These are phyloP conservation scores for Saccharomycopsis microspora DNA, from an alignment of 805 yeast species.

Conservation along the genomic window DNA sequence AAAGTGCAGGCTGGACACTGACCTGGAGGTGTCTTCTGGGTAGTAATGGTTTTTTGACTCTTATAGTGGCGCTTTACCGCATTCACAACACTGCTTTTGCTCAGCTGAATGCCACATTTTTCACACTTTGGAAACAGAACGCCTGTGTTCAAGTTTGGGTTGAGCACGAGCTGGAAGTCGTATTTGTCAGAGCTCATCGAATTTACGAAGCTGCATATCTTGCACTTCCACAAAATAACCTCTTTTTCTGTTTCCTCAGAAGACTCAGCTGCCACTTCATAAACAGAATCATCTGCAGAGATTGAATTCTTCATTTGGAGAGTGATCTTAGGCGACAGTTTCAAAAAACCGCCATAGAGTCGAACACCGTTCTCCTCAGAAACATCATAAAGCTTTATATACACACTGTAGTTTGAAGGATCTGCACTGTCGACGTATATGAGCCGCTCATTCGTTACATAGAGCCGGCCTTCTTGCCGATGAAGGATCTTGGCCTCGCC, in stretches of 20 bases:
- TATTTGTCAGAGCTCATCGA: slow-evolving; percentile 23
- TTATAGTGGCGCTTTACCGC: slow-evolving; percentile 19
- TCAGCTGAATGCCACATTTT: slow-evolving; percentile 51
- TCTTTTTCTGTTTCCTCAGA: neutral
- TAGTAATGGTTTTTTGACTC: neutral
- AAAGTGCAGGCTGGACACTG: slow-evolving; percentile 61
- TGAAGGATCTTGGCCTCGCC: slow-evolving; percentile 53
- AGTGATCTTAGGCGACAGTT: slow-evolving; percentile 70
- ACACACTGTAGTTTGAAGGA: slow-evolving; percentile 33
- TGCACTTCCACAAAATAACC: slow-evolving; percentile 63
- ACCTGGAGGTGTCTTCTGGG: neutral
- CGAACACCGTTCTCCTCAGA: slow-evolving; percentile 30
- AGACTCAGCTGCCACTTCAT: neutral
- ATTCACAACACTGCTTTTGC: slow-evolving; percentile 24
- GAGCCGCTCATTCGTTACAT: slow-evolving; percentile 62
- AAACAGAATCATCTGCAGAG: neutral
- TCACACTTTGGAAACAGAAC: slow-evolving; percentile 34
- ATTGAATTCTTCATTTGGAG: slow-evolving; percentile 23
- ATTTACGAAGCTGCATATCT: slow-evolving; percentile 76
- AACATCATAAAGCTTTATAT: slow-evolving; percentile 28
- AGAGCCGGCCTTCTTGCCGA: slow-evolving; percentile 67
- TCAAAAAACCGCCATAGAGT: slow-evolving; percentile 45
- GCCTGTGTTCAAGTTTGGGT: slow-evolving; percentile 8
- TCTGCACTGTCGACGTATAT: slow-evolving; percentile 53
- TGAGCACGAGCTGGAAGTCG: slow-evolving; percentile 17